These are phyloP conservation scores for Jackrogersella minutella DNA, from an alignment of 495 filamentous ascomycete genomes.

Conservation along the genomic window DNA sequence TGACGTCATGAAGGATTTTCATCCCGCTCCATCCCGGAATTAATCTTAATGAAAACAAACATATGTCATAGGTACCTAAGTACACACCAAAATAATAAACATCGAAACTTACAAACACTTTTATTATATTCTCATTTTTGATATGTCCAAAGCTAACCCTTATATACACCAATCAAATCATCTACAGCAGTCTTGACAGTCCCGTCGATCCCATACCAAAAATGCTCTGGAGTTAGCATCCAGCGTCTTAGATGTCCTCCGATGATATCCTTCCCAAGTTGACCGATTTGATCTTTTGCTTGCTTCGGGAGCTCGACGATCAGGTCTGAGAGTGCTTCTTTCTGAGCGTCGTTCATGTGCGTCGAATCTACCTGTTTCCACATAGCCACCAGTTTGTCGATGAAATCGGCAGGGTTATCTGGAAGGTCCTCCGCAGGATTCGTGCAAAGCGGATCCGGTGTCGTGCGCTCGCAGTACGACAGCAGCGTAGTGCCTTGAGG, in stretches of 20 bases:
- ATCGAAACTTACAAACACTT: no score
- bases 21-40: no score
- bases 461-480: slow-evolving; percentile 35
- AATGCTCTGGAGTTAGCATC: slow-evolving; percentile 42
- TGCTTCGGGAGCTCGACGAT: slow-evolving; percentile 33
- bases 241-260: slow-evolving; percentile 33
- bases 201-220: slow-evolving; percentile 39
- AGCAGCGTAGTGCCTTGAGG: slow-evolving; percentile 13
- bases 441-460: slow-evolving; percentile 34
- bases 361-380: slow-evolving; percentile 32
- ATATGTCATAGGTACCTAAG: no score
- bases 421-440: slow-evolving; percentile 27
- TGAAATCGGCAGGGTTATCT: neutral
- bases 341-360: slow-evolving; percentile 37
- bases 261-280: slow-evolving; percentile 30
- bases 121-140: neutral
- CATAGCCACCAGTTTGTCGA: slow-evolving; percentile 24
- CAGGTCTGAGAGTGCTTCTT: slow-evolving; percentile 19
- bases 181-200: slow-evolving; percentile 24
- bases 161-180: slow-evolving; percentile 27
- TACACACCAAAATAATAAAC: no score
- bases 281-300: slow-evolving; percentile 13
- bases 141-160: neutral
- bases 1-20: no score
- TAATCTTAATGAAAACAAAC: no score